These are phyloP conservation scores for Zostera marina DNA, from an alignment of 116 monocot genomes.

Conservation along the genomic window DNA sequence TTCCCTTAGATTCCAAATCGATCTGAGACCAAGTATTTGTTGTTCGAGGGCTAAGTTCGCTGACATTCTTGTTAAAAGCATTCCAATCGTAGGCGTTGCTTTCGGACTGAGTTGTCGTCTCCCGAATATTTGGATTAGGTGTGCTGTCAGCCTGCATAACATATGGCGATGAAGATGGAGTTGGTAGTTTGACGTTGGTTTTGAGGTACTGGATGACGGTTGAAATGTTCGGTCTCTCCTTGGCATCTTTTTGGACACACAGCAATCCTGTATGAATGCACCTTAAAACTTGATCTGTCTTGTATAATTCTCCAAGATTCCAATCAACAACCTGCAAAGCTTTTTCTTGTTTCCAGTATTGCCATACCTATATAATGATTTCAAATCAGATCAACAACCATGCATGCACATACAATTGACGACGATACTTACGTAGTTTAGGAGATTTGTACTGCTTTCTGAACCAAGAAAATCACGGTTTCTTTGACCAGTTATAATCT, in stretches of 20 bases:
- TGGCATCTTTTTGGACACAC: conserved; percentile 19
- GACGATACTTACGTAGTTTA: conserved; percentile 13
- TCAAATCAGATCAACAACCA: not conserved
- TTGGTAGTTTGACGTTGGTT: conserved; percentile 9
- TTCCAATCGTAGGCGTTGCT: conserved; percentile 3
- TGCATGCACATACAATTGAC: not conserved
- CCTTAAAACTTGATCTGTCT: conserved; percentile 14
- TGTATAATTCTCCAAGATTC: conserved; percentile 6
- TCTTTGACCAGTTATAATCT: conserved; percentile 15
- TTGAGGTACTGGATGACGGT: conserved; percentile 10
- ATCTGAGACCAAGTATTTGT: not conserved
- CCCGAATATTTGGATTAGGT: not conserved
- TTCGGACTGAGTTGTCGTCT: not conserved
- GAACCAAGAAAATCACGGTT: conserved; percentile 2
- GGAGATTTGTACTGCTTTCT: conserved; percentile 5
- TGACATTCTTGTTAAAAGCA: conserved; percentile 1
- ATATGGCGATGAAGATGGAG: conserved; percentile 2
- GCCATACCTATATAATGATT: conserved; percentile 10
- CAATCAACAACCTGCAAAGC: conserved; percentile 9
- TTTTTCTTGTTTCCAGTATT: conserved; percentile 11
- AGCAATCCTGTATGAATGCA: conserved; percentile 26
- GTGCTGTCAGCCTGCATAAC: not conserved
- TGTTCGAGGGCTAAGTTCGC: not conserved
- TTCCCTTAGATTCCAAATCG: not conserved
- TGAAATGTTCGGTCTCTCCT: conserved; percentile 15